Base-by-base conservation (phyloP, 768 basidiomycete species). In the Pleurotus djamor region DNA sequence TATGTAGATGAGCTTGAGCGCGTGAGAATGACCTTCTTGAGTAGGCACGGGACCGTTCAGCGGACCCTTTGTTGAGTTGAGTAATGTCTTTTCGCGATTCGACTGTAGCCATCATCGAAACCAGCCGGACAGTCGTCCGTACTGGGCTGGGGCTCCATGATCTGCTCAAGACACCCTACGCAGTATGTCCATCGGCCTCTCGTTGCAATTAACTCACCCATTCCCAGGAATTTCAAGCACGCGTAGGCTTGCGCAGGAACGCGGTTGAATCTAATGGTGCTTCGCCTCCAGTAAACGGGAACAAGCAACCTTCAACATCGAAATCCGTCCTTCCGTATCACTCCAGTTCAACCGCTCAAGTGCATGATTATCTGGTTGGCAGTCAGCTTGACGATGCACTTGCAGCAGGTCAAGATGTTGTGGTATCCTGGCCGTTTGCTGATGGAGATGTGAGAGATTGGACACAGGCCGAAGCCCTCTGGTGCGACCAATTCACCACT, bases 391-490 rank as follows among this genome's bases (percentile, higher is more conserved):
- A 95, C 65, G 91, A 94, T 61, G 92, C 92, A 2, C 74, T 92
- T 8, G 83, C 82, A 2, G 81, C 84, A 2, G 90, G 86, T 3
- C 87, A 92, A 59, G 89, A 93, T 54, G 69, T 96, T 14, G 73
- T 82, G 5, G 70, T 94, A 8, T 92, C 85, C 34, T 93, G 91
- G 90, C 94, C 95, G 2, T 91, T 96, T 66, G 82, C 83, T 48
- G 82, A 89, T 32, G 88, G 85, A 3, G 81, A 84, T 64, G 76
- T 96, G 59, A 78, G 74, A 13, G 89, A 96, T 68, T 96, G 88
- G 86, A 80, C 77, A 16, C 92, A 93, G 63, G 90, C 92, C 14
- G 94, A 96, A 70, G 95, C 93, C 0, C 77, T 97, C 54, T 94
- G 94, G 94, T 94, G 69, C 52, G 51, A 37, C n/a, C n/a, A n/a